Conservation (phyloP, 2,329 filamentous ascomycete genomes). For the Leptodontidium sp. region DNA sequence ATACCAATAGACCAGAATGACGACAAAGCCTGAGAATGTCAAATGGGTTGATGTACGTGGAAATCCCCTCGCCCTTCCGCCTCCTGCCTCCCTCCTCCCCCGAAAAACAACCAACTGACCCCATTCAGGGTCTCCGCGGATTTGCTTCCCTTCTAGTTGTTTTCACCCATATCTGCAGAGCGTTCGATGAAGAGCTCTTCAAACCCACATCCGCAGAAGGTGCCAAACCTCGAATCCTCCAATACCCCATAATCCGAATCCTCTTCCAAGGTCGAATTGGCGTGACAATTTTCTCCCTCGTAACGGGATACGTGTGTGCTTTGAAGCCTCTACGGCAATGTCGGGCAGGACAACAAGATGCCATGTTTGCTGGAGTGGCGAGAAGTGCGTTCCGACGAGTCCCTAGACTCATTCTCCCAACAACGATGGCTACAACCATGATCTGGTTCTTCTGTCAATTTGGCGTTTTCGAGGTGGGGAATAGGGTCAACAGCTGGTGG, state of each 20-base stretch:
- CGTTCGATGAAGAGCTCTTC: constrained; percentile 60
- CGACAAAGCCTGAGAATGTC: constrained; percentile 53
- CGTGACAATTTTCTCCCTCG: constrained; percentile 71
- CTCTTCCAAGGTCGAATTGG: constrained; percentile 68
- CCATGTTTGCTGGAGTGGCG: constrained; percentile 61
- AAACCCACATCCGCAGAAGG: constrained; percentile 55
- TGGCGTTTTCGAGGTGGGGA: constrained; percentile 63
- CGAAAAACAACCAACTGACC: constrained; percentile 21
- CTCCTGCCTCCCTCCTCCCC: neutral
- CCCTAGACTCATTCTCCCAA: constrained; percentile 65
- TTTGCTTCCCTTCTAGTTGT: constrained; percentile 63
- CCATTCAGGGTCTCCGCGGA: constrained; percentile 61
- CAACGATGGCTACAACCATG: constrained; percentile 60
- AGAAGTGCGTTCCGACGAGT: constrained; percentile 66
- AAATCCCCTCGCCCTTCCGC: neutral
- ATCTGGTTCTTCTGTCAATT: constrained; percentile 64
- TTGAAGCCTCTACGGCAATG: constrained; percentile 66
- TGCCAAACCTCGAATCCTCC: constrained; percentile 58
- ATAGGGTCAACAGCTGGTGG: constrained; percentile 67
- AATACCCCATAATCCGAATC: constrained; percentile 66
- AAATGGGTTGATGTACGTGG: constrained; percentile 67
- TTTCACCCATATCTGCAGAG: constrained; percentile 60
- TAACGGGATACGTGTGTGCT: constrained; percentile 70
- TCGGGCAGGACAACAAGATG: constrained; percentile 60
- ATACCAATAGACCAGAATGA: constrained; percentile 35